These are phyloP conservation scores for Pseudotulostoma volvatum DNA, from an alignment of 495 filamentous ascomycete species.

Conservation along the genomic window DNA sequence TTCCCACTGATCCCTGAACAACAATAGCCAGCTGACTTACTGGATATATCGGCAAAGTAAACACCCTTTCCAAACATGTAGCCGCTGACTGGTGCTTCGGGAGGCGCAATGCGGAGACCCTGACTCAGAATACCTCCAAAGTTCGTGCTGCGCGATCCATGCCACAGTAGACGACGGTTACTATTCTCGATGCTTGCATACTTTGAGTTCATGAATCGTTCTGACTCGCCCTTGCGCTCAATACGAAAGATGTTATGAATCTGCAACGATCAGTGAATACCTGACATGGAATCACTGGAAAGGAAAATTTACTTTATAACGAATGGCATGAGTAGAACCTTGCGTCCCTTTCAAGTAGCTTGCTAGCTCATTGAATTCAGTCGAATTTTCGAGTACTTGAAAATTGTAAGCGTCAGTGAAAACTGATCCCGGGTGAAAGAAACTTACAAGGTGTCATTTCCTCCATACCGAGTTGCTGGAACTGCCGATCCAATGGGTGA, in stretches of 20 bases:
- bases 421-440: not conserved
- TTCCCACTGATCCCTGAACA: constrained; percentile 34
- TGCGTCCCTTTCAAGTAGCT: constrained; percentile 49
- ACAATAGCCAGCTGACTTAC: constrained; percentile 70
- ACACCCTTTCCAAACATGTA: constrained; percentile 85
- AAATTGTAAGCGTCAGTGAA: not conserved
- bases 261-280: constrained; percentile 7
- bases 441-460: constrained; percentile 49
- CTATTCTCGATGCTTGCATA: constrained; percentile 29
- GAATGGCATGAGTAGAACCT: constrained; percentile 40
- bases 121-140: constrained; percentile 72
- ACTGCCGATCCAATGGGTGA: constrained; percentile 54
- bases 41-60: constrained; percentile 72
- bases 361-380: constrained; percentile 47
- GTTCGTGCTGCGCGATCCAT: constrained; percentile 60
- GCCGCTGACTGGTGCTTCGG: constrained; percentile 60
- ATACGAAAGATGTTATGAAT: constrained; percentile 74
- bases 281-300: constrained; percentile 1
- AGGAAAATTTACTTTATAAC: constrained; percentile 23
- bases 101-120: constrained; percentile 73
- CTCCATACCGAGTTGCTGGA: constrained; percentile 47
- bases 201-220: constrained; percentile 43
- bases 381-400: constrained; percentile 34
- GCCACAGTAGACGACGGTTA: constrained; percentile 67
- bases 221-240: constrained; percentile 54